phyloP scores from a whole-genome alignment of 2,329 filamentous ascomycete species.

The Paecilomyces sp. region DNA sequence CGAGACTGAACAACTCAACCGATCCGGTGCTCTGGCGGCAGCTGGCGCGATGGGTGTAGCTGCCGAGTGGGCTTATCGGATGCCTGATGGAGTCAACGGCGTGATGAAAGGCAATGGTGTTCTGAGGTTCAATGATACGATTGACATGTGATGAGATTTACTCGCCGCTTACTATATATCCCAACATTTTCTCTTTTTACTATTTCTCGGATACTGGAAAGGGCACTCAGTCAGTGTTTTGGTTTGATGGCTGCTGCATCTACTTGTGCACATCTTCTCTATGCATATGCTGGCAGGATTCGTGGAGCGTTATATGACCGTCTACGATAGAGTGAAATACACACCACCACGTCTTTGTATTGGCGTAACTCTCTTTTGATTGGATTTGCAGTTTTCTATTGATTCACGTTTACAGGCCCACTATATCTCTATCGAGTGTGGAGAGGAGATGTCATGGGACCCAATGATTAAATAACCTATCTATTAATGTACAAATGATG shows the following conservation, averaged over 20 bases:
- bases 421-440: background rate
- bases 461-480: background rate
- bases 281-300: background rate
- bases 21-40: constrained; percentile 13
- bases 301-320: background rate
- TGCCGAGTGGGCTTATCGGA: constrained; percentile 38
- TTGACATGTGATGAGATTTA: constrained; percentile 54
- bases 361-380: background rate
- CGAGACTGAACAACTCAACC: constrained; percentile 32
- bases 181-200: background rate
- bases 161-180: constrained; percentile 4
- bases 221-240: background rate
- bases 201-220: background rate
- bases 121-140: constrained; percentile 84
- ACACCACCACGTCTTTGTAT: background rate
- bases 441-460: background rate
- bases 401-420: background rate
- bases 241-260: background rate
- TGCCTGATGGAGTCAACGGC: constrained; percentile 80
- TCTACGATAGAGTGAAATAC: background rate
- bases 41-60: constrained; percentile 23
- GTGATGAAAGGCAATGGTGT: constrained; percentile 80
- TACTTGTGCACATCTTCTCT: background rate
- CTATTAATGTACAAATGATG: background rate
- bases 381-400: background rate